Evolutionary conservation across 257 asterid species (phyloP).

Genomic region (Scutellaria baicalensis): DNA sequence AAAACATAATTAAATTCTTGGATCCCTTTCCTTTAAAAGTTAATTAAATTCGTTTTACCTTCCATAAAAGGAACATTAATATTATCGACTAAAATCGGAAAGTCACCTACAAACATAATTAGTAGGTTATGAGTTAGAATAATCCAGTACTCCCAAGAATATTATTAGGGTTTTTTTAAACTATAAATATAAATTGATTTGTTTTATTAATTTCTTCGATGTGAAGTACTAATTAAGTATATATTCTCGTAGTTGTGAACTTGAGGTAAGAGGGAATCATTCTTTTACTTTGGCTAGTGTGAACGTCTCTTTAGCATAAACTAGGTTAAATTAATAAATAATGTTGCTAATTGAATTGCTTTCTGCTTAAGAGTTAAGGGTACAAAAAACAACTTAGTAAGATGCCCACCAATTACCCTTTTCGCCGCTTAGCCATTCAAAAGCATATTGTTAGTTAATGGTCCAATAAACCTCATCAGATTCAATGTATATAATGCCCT

Average conservation of each 20-base stretch:
- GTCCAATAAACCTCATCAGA: slow-evolving; percentile 13
- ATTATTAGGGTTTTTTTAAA: not conserved
- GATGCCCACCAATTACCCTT: slow-evolving; percentile 58
- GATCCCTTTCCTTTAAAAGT: slow-evolving; percentile 27
- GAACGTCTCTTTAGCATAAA: slow-evolving; percentile 46
- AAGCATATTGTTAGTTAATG: not conserved
- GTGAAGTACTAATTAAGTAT: slow-evolving; percentile 16
- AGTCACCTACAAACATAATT: not conserved
- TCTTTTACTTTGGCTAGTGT: slow-evolving; percentile 33
- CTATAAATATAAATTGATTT: no score
- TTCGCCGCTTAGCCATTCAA: slow-evolving; percentile 9
- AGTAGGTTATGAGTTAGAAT: slow-evolving; percentile 9
- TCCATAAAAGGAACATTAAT: slow-evolving; percentile 17
- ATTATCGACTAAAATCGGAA: slow-evolving; percentile 12
- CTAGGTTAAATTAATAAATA: slow-evolving; percentile 7
- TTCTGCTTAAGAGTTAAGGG: slow-evolving; percentile 27
- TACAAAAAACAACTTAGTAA: slow-evolving; percentile 8
- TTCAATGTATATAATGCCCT: slow-evolving; percentile 15
- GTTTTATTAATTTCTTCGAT: not conserved
- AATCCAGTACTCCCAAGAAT: slow-evolving; percentile 1
- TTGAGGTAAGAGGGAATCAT: slow-evolving; percentile 26
- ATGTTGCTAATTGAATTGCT: slow-evolving; percentile 29
- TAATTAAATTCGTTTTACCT: not conserved
- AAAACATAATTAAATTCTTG: slow-evolving; percentile 10
- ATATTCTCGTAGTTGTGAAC: slow-evolving; percentile 18